Percentiles rank a stretch among this genome's conserved stretches.
These are phyloP conservation scores for Melaleuca alternifolia DNA, from an alignment of 345 rosid genomes.

Conservation along the genomic window DNA sequence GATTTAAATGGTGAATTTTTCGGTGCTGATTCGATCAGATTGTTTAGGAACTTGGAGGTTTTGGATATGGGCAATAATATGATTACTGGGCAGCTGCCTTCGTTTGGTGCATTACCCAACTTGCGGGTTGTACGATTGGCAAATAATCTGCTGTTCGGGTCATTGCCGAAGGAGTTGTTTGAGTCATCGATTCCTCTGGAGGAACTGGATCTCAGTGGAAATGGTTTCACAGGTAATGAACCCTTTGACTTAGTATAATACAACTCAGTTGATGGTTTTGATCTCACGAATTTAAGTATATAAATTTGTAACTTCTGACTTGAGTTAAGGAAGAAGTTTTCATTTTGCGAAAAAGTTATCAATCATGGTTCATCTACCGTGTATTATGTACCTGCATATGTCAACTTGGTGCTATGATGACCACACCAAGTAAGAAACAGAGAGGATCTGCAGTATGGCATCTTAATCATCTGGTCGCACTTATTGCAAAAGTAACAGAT, in stretches of 20 bases:
- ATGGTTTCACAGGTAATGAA: conserved; percentile 70
- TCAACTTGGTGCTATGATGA: not conserved
- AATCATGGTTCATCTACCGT: not conserved
- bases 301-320: not conserved
- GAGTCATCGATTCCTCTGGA: conserved; percentile 39
- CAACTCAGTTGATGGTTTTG: not conserved
- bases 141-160: conserved; percentile 54
- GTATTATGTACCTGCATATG: not conserved
- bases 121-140: conserved; percentile 51
- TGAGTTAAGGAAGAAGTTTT: not conserved
- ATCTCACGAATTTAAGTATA: not conserved
- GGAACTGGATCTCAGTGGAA: conserved; percentile 84
- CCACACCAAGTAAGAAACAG: not conserved
- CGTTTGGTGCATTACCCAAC: conserved; percentile 41
- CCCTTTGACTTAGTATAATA: not conserved
- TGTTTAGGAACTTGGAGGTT: conserved; percentile 60
- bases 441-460: not conserved
- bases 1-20: conserved; percentile 45
- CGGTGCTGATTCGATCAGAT: conserved; percentile 28
- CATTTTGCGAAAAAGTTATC: not conserved
- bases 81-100: conserved; percentile 59
- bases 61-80: conserved; percentile 47
- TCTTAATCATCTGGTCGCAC: not conserved
- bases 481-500: not conserved
- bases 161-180: conserved; percentile 50